Percentiles rank a stretch among this genome's conserved stretches.
phyloP scores from a whole-genome alignment of 306 rosid species.

The Begonia masoniana region DNA sequence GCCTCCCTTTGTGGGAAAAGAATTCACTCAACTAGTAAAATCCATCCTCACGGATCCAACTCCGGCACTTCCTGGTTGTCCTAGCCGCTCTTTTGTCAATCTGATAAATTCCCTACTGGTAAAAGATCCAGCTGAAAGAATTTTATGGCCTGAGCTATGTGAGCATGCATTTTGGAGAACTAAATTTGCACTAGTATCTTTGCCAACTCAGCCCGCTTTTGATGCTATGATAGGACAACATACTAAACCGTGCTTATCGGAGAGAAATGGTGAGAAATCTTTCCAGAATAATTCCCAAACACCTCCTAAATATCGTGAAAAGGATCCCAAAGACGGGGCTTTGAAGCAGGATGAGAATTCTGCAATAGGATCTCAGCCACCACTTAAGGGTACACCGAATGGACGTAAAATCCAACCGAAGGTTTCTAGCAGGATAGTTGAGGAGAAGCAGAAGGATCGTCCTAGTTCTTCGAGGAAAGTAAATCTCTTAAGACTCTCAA shows the following conservation, averaged over 20 bases:
- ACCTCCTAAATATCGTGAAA: slow-evolving; percentile 74
- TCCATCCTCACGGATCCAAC: slow-evolving; percentile 83
- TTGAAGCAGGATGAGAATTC: slow-evolving; percentile 66
- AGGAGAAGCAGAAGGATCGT: slow-evolving; percentile 50
- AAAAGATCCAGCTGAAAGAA: slow-evolving; percentile 93
- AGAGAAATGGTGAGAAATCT: slow-evolving; percentile 69
- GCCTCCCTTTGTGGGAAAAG: slow-evolving; percentile 91
- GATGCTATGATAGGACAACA: slow-evolving; percentile 56
- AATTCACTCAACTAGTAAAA: slow-evolving; percentile 84
- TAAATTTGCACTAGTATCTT: slow-evolving; percentile 37
- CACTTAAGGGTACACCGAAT: slow-evolving; percentile 58
- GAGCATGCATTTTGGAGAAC: slow-evolving; percentile 85
- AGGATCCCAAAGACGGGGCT: slow-evolving; percentile 41
- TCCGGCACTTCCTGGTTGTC: slow-evolving; percentile 85
- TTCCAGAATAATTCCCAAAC: slow-evolving; percentile 38
- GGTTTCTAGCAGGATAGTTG: slow-evolving; percentile 50
- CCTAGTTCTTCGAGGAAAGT: slow-evolving; percentile 47
- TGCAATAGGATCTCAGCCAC: slow-evolving; percentile 49
- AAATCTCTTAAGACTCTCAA: slow-evolving; percentile 83
- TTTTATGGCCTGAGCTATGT: slow-evolving; percentile 87
- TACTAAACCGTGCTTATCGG: slow-evolving; percentile 60
- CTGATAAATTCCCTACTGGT: slow-evolving; percentile 72
- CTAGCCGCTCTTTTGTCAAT: slow-evolving; percentile 84
- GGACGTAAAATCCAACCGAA: slow-evolving; percentile 55
- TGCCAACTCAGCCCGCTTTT: slow-evolving; percentile 93